A percentile compares a stretch with the other conserved stretches of the same genome.
Conservation (phyloP, 2,329 filamentous ascomycete species). For the Macrophomina pseudophaseolina region DNA sequence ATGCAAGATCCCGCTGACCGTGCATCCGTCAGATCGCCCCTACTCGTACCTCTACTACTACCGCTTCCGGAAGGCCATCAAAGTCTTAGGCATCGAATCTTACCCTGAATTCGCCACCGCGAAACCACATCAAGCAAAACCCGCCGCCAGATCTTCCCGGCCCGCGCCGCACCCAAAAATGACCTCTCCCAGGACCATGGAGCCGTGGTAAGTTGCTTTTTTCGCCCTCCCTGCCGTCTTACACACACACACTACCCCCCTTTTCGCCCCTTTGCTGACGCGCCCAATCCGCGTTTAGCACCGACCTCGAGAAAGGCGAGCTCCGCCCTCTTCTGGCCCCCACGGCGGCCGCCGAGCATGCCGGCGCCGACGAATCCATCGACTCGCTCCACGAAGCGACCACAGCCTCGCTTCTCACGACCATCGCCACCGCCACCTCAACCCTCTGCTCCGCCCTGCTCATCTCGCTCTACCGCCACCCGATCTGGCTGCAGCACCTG, state of each 20-base stretch:
- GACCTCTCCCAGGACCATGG: constrained; percentile 3
- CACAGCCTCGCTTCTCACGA: constrained; percentile 6
- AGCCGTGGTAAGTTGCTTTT: background rate
- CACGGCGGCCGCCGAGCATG: background rate
- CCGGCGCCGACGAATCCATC: background rate
- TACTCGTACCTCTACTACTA: constrained; percentile 9
- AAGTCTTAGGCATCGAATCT: background rate
- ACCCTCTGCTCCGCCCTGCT: constrained; percentile 1
- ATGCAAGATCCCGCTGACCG: constrained; percentile 6
- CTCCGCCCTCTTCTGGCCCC: constrained; percentile 11
- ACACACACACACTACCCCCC: background rate
- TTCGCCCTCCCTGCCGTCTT: background rate
- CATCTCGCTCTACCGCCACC: constrained; percentile 18
- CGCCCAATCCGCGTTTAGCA: background rate
- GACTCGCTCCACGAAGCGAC: constrained; percentile 7
- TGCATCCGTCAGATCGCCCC: constrained; percentile 16
- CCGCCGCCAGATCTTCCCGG: background rate
- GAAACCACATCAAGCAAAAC: background rate
- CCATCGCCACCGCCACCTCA: constrained; percentile 6
- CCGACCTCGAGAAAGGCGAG: constrained; percentile 22
- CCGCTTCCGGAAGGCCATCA: constrained; percentile 8
- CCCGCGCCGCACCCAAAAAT: constrained; percentile 12
- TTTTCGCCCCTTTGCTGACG: background rate
- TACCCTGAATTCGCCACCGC: constrained; percentile 4
- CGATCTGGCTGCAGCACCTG: background rate